Percentiles rank a stretch among this genome's conserved stretches.
These are phyloP conservation scores for Sporisorium sorghi DNA, from an alignment of 1,284 basidiomycete genomes.

Conservation along the genomic window DNA sequence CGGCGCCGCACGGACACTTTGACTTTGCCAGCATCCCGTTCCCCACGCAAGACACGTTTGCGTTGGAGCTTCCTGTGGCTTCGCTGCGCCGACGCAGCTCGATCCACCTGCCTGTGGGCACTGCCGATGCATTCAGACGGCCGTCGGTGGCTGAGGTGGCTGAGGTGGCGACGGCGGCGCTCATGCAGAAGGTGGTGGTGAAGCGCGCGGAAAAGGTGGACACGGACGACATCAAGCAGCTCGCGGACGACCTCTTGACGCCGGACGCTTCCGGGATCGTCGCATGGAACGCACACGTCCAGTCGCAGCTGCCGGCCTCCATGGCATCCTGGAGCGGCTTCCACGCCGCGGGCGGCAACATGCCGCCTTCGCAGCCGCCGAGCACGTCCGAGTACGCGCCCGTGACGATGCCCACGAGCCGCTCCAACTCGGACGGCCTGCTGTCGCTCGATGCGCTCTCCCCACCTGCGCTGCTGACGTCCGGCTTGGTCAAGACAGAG, in stretches of 20 bases:
- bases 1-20: constrained; percentile 50
- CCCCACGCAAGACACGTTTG: constrained; percentile 38
- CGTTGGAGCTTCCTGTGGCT: constrained; percentile 27
- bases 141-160: constrained; percentile 47
- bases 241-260: constrained; percentile 22
- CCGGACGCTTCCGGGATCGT: constrained; percentile 31
- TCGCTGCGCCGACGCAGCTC: constrained; percentile 43
- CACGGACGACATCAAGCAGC: constrained; percentile 32
- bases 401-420: constrained; percentile 7
- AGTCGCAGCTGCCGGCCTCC: constrained; percentile 28
- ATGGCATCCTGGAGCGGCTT: constrained; percentile 40
- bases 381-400: constrained; percentile 18
- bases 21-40: constrained; percentile 53
- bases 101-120: constrained; percentile 37
- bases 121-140: constrained; percentile 29
- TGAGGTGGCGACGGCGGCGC: constrained; percentile 38
- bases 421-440: constrained; percentile 37
- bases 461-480: constrained; percentile 11
- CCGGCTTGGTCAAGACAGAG: constrained; percentile 16
- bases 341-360: neutral
- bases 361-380: constrained; percentile 2
- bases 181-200: constrained; percentile 37
- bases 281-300: constrained; percentile 46
- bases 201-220: constrained; percentile 39
- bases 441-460: constrained; percentile 31